Base-by-base conservation (phyloP, 768 basidiomycete genomes). In the Lanmaoa pseudosensibilis region DNA sequence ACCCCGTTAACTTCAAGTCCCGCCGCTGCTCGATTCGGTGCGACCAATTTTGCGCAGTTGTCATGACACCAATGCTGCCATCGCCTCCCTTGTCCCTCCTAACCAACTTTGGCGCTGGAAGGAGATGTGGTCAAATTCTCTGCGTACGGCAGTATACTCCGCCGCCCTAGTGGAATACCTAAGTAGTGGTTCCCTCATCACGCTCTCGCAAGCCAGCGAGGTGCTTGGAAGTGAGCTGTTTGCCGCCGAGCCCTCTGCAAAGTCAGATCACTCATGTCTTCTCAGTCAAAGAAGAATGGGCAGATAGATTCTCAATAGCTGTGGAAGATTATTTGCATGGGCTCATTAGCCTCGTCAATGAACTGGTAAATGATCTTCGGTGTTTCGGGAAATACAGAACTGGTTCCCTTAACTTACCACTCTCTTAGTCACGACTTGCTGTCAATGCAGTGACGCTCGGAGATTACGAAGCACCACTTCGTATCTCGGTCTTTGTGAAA, bases 41-140 rank as follows among this genome's bases (percentile, higher is more conserved):
- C 77, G 74, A 38, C 84, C 87, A 2, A 73, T 82, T 10, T 66
- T 92, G 30, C 65, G 71, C 12, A 80, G 80, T 59, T 92, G 85
- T 60, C 74, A 74, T 54, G 80, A 78, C 19, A 79, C 75, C 9
- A 79, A 69, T 11, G 73, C 75, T 23, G 75, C 76, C 1, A 72
- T 93, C n/a, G 84, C 83, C 7, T 71, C 64, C 6, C 76, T 85
- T 33, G 75, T 90, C 25, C 90, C 90, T 30, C 77, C 76, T 32
- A 83, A 87, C 61, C 87, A 91, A 60, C 84, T 89, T 58, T 92
- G 90, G 90, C 78, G 83, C 54, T 92, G 87, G 87, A 90, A 88
- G 68, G 88, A 91, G 25, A 83, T 88, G 83, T 92, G 90, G 90
- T 78, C 81, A 1, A 83, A 82, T 64, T 85, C 87, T 4, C 68